Evolutionary conservation across 495 filamentous ascomycete genomes (phyloP).

Genomic region (Pseudoneurospora amorphoporcata): DNA sequence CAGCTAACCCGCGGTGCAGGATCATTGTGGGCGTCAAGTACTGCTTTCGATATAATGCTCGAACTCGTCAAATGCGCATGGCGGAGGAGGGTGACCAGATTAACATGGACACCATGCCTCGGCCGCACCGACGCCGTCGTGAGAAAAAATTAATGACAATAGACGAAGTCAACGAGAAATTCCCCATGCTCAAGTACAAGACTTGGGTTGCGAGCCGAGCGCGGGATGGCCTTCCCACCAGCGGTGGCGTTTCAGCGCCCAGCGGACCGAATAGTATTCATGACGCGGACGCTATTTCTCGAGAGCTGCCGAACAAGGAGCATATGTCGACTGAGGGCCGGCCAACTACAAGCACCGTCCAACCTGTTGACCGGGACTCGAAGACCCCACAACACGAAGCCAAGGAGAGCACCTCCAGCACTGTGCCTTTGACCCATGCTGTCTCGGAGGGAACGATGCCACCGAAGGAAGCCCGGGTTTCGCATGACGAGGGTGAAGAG

Average conservation of each 20-base stretch:
- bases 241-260: conserved; percentile 75
- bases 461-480: conserved; percentile 19
- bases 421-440: conserved; percentile 4
- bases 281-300: conserved; percentile 45
- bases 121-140: conserved; percentile 66
- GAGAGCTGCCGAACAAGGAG: conserved; percentile 31
- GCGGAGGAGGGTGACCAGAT: conserved; percentile 85
- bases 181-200: conserved; percentile 94
- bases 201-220: conserved; percentile 79
- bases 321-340: conserved; percentile 22
- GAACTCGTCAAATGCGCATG: conserved; percentile 68
- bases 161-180: conserved; percentile 96
- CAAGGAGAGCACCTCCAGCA: conserved; percentile 27
- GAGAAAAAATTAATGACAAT: conserved; percentile 98
- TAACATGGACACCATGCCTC: conserved; percentile 68
- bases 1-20: conserved; percentile 45
- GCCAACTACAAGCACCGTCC: conserved; percentile 17
- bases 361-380: conserved; percentile 4
- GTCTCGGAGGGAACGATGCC: conserved; percentile 9
- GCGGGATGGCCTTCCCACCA: conserved; percentile 68
- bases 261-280: conserved; percentile 60
- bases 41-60: conserved; percentile 95
- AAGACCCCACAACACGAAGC: conserved; percentile 10
- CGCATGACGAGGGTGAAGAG: conserved; percentile 55
- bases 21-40: conserved; percentile 99